These are phyloP conservation scores for Curvularia eragrostidis DNA, from an alignment of 2,329 filamentous ascomycete species.

Conservation along the genomic window DNA sequence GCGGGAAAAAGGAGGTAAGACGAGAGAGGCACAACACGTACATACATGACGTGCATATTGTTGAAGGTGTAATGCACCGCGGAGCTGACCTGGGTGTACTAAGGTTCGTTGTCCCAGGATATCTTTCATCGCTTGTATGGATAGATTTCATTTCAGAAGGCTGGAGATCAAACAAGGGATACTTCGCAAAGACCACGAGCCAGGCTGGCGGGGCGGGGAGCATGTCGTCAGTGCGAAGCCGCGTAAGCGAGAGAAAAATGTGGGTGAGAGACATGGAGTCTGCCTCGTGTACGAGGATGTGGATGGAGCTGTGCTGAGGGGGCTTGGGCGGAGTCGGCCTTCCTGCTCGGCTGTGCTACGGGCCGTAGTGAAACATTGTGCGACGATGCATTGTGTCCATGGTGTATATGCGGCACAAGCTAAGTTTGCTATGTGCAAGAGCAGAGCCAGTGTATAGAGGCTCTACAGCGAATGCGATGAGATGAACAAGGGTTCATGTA, in stretches of 20 bases:
- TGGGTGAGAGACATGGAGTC: not conserved
- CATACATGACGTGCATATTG: not conserved
- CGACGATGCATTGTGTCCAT: slow-evolving; percentile 12
- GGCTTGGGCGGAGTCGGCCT: slow-evolving; percentile 4
- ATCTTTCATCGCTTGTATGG: not conserved
- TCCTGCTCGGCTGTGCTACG: slow-evolving; percentile 13
- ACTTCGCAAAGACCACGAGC: not conserved
- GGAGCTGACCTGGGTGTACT: not conserved
- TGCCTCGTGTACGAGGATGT: slow-evolving; percentile 2
- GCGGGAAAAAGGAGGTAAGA: not conserved
- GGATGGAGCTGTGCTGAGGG: slow-evolving; percentile 5
- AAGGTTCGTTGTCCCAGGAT: not conserved
- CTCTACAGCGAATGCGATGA: not conserved
- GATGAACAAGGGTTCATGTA: not conserved
- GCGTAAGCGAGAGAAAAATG: not conserved
- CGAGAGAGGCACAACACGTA: not conserved
- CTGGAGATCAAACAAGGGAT: not conserved
- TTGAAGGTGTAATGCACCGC: not conserved
- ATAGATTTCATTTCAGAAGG: not conserved
- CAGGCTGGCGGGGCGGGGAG: not conserved
- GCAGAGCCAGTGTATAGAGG: not conserved
- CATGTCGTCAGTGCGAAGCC: not conserved
- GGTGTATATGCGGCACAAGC: slow-evolving; percentile 4
- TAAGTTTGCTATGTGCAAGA: not conserved
- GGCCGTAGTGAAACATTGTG: slow-evolving; percentile 16